Percentiles rank a stretch among this genome's conserved stretches.
Evolutionary conservation across 2,329 filamentous ascomycete genomes (phyloP).

Genomic region (Penicillium sclerotigenum): DNA sequence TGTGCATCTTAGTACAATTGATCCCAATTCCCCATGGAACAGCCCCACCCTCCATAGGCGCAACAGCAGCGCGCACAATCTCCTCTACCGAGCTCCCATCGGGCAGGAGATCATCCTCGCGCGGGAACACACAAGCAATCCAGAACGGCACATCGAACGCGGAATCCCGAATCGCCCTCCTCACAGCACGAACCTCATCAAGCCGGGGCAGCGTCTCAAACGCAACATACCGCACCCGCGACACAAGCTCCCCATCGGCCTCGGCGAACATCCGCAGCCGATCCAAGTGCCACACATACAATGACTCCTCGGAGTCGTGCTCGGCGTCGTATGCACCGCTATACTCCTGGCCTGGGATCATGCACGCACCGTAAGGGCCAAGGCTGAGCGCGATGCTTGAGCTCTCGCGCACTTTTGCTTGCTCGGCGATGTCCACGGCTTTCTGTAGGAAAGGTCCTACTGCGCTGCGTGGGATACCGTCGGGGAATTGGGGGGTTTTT

Average conservation of each 20-base stretch:
- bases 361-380: conserved; percentile 65
- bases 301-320: conserved; percentile 44
- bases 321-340: conserved; percentile 56
- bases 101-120: conserved; percentile 52
- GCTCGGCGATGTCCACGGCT: conserved; percentile 38
- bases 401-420: conserved; percentile 25
- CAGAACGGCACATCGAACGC: conserved; percentile 49
- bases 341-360: conserved; percentile 63
- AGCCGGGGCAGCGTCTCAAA: conserved; percentile 65
- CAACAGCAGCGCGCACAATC: conserved; percentile 42
- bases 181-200: conserved; percentile 59
- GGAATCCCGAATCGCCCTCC: conserved; percentile 28
- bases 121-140: conserved; percentile 63
- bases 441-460: conserved; percentile 45
- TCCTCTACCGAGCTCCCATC: conserved; percentile 53
- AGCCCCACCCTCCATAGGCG: conserved; percentile 13
- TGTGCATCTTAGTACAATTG: conserved; percentile 56
- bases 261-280: conserved; percentile 52
- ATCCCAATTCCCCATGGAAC: conserved; percentile 63
- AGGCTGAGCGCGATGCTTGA: conserved; percentile 53
- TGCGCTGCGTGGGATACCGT: conserved; percentile 43
- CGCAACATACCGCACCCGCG: conserved; percentile 53
- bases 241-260: conserved; percentile 33
- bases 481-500: conserved; percentile 40
- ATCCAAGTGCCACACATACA: conserved; percentile 58